Percentiles rank a stretch among this genome's conserved stretches.
phyloP scores from a whole-genome alignment of 768 basidiomycete genomes.

The Pleurotus salmoneostramineus region DNA sequence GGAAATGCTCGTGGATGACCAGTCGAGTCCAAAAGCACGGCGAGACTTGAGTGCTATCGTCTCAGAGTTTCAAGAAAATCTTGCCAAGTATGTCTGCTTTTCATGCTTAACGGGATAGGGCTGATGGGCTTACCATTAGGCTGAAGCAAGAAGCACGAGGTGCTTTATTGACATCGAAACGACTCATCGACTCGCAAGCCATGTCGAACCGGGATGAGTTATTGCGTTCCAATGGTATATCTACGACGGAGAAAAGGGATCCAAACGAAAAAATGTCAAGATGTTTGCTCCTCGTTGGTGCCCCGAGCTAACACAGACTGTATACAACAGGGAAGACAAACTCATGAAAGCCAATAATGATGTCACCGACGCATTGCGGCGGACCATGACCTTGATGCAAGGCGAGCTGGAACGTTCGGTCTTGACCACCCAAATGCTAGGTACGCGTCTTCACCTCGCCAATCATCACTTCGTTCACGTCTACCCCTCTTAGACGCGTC shows the following conservation, averaged over 20 bases:
- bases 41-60: slow-evolving; percentile 46
- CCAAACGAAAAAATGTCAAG: slow-evolving; percentile 48
- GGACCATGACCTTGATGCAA: slow-evolving; percentile 86
- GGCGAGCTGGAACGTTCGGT: slow-evolving; percentile 89
- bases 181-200: slow-evolving; percentile 58
- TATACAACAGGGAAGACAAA: slow-evolving; percentile 66
- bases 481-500: slow-evolving; percentile 55
- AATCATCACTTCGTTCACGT: neutral
- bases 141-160: slow-evolving; percentile 59
- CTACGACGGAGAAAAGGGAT: slow-evolving; percentile 39
- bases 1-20: slow-evolving; percentile 70
- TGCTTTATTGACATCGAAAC: slow-evolving; percentile 73
- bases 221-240: slow-evolving; percentile 40
- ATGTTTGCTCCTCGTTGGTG: slow-evolving; percentile 43
- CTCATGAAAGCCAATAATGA: slow-evolving; percentile 88
- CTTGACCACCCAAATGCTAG: slow-evolving; percentile 80
- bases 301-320: neutral
- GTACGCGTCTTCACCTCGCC: slow-evolving; percentile 26
- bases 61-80: slow-evolving; percentile 38
- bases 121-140: slow-evolving; percentile 27
- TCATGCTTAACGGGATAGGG: neutral
- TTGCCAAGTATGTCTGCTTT: slow-evolving; percentile 43
- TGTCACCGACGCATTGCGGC: slow-evolving; percentile 83
- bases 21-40: slow-evolving; percentile 50
- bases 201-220: slow-evolving; percentile 68